phyloP scores from a whole-genome alignment of 768 basidiomycete genomes.

The Auriscalpium orientale region DNA sequence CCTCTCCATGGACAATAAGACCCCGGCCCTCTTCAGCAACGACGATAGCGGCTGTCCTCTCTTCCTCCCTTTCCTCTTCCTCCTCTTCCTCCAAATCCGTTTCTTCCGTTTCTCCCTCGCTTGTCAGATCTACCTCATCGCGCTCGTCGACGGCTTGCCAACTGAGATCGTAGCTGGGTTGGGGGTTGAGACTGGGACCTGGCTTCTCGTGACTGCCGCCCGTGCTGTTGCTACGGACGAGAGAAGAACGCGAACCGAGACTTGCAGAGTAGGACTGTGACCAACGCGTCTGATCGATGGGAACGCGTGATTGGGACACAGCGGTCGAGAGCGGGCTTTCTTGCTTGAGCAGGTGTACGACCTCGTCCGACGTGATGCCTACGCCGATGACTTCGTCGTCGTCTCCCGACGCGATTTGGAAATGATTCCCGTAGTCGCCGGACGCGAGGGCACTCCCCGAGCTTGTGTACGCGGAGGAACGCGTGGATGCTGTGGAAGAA shows the following conservation, averaged over 20 bases:
- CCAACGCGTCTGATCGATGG: conserved; percentile 62
- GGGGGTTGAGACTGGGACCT: conserved; percentile 44
- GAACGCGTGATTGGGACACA: conserved; percentile 39
- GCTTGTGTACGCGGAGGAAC: conserved; percentile 74
- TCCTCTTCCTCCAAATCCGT: conserved; percentile 39
- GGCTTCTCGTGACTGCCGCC: conserved; percentile 30
- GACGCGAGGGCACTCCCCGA: conserved; percentile 55
- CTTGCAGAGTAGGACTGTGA: conserved; percentile 63
- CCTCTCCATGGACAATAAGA: conserved; percentile 71
- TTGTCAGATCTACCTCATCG: conserved; percentile 54
- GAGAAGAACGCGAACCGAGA: conserved; percentile 64
- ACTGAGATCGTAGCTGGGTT: conserved; percentile 68
- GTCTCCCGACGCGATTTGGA: conserved; percentile 54
- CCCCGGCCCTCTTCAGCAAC: conserved; percentile 80
- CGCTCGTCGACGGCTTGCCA: conserved; percentile 71
- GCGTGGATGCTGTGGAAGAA: conserved; percentile 63
- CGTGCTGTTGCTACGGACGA: conserved; percentile 40
- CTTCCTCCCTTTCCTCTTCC: conserved; percentile 47
- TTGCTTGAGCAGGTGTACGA: conserved; percentile 51
- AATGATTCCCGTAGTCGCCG: conserved; percentile 49
- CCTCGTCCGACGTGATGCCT: conserved; percentile 60
- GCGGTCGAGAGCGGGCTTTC: conserved; percentile 40
- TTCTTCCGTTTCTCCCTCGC: conserved; percentile 44
- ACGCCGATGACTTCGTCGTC: conserved; percentile 50
- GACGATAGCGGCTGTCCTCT: conserved; percentile 69